Conservation (phyloP, 805 yeast species). For the Vanderwaltozyma verrucispora region DNA sequence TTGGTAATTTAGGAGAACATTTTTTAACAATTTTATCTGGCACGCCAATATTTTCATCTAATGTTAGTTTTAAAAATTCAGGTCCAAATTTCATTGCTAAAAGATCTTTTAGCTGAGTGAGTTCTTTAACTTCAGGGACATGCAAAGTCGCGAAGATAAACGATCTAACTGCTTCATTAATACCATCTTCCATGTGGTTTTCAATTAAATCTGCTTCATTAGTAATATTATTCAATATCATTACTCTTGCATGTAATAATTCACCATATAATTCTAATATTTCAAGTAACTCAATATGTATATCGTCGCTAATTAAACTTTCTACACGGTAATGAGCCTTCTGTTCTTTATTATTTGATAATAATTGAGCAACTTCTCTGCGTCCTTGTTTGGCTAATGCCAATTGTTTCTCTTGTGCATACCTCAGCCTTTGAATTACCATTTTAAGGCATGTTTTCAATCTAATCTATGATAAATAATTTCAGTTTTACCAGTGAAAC, state of each 20-base stretch:
- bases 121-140: slow-evolving; percentile 62
- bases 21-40: slow-evolving; percentile 59
- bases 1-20: slow-evolving; percentile 60
- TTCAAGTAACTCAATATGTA: slow-evolving; percentile 69
- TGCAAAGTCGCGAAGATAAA: slow-evolving; percentile 60
- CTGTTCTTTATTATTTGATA: slow-evolving; percentile 61
- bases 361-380: slow-evolving; percentile 57
- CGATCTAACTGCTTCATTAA: slow-evolving; percentile 65
- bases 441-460: slow-evolving; percentile 38
- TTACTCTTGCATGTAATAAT: slow-evolving; percentile 61
- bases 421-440: slow-evolving; percentile 60
- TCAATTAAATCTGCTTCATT: slow-evolving; percentile 26
- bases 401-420: slow-evolving; percentile 62
- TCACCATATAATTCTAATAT: slow-evolving; percentile 76
- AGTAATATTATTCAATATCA: slow-evolving; percentile 40
- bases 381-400: slow-evolving; percentile 71
- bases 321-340: slow-evolving; percentile 80
- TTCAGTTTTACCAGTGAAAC: too few relatives aligned
- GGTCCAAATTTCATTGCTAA: slow-evolving; percentile 53
- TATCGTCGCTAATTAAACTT: slow-evolving; percentile 73
- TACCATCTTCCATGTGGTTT: slow-evolving; percentile 32
- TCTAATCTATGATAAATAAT: slow-evolving; percentile 10
- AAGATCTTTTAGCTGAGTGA: slow-evolving; percentile 49
- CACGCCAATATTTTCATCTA: slow-evolving; percentile 32
- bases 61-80: slow-evolving; percentile 43